Conservation (phyloP, 768 basidiomycete species). For the Baorangia bicolor region DNA sequence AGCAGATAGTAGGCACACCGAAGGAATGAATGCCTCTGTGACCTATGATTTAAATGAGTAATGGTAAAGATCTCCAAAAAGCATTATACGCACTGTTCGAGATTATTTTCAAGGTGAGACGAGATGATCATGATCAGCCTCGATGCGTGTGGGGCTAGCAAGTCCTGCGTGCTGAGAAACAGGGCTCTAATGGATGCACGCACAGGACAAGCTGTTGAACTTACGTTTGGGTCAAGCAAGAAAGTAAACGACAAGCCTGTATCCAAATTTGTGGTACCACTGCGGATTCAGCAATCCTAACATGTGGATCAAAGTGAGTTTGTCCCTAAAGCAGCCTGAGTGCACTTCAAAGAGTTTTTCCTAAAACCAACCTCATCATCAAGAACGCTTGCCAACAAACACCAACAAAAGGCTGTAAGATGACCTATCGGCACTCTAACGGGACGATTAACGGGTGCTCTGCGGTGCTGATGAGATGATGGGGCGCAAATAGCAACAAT, state of each 20-base stretch:
- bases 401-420: conserved; percentile 50
- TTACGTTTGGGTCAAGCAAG: conserved; percentile 50
- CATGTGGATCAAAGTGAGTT: conserved; percentile 47
- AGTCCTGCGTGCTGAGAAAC: conserved; percentile 46
- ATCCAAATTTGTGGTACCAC: conserved; percentile 48
- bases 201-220: conserved; percentile 11
- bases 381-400: conserved; percentile 46
- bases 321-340: conserved; percentile 39
- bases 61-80: background rate
- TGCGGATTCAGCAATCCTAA: conserved; percentile 53
- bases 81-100: conserved; percentile 41
- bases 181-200: background rate
- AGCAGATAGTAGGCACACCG: conserved; percentile 45
- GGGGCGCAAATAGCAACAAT: background rate
- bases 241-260: conserved; percentile 51
- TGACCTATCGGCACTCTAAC: conserved; percentile 69
- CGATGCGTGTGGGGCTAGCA: conserved; percentile 55
- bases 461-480: conserved; percentile 25
- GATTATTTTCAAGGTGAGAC: conserved; percentile 61
- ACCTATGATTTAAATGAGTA: conserved; percentile 24
- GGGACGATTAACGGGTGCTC: conserved; percentile 56
- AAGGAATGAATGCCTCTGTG: conserved; percentile 44
- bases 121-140: conserved; percentile 52
- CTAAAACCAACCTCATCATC: conserved; percentile 43
- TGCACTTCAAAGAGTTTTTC: background rate